Conservation (phyloP, 2,329 filamentous ascomycete genomes). For the Tolypocladium ovalisporum region DNA sequence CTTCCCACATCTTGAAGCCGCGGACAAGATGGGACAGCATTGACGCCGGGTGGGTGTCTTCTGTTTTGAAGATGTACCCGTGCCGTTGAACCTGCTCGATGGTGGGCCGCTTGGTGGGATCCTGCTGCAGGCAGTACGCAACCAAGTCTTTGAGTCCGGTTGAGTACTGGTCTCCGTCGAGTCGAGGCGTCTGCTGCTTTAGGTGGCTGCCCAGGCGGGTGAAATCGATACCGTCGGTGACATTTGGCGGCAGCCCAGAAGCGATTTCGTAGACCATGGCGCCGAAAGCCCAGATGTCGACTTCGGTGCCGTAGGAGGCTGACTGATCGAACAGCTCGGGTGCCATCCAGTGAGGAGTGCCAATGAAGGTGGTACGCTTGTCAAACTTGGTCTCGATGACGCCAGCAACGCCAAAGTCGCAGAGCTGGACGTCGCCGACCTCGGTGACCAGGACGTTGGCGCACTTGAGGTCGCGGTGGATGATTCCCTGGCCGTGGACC, state of each 20-base stretch:
- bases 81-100: slow-evolving; percentile 62
- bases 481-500: slow-evolving; percentile 59
- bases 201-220: slow-evolving; percentile 45
- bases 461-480: slow-evolving; percentile 63
- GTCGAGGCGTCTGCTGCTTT: slow-evolving; percentile 51
- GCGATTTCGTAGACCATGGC: slow-evolving; percentile 75
- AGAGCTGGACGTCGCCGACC: slow-evolving; percentile 65
- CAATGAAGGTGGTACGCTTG: slow-evolving; percentile 72
- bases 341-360: slow-evolving; percentile 81
- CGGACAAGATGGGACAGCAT: slow-evolving; percentile 56
- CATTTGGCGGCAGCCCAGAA: slow-evolving; percentile 64
- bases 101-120: slow-evolving; percentile 56
- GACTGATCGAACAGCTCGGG: slow-evolving; percentile 61
- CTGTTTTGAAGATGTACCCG: slow-evolving; percentile 54
- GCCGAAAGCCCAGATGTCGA: slow-evolving; percentile 80
- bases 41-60: slow-evolving; percentile 50
- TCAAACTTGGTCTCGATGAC: slow-evolving; percentile 65
- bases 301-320: slow-evolving; percentile 57
- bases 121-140: slow-evolving; percentile 60
- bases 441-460: slow-evolving; percentile 75
- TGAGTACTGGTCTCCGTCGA: slow-evolving; percentile 64
- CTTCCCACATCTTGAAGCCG: slow-evolving; percentile 66
- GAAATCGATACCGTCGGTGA: slow-evolving; percentile 36
- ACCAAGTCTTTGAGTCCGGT: slow-evolving; percentile 57
- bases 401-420: slow-evolving; percentile 76